Conservation (phyloP, 2,329 filamentous ascomycete species). For the Diaporthe helianthi region DNA sequence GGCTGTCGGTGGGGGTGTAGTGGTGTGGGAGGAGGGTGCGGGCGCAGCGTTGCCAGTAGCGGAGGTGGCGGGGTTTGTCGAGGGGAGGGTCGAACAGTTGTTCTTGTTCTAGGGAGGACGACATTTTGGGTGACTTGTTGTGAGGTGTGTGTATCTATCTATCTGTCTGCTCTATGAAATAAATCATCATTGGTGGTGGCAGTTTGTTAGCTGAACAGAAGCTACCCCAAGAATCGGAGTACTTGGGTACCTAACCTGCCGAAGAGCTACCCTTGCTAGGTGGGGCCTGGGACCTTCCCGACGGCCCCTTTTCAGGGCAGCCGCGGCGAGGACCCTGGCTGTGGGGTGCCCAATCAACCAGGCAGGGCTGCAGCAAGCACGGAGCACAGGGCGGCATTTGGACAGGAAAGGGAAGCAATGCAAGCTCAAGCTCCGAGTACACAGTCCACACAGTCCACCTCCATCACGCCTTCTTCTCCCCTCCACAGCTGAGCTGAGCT, state of each 20-base stretch:
- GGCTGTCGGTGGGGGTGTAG: constrained; percentile 90
- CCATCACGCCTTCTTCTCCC: not conserved
- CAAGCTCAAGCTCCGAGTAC: constrained; percentile 17
- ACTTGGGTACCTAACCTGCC: not conserved
- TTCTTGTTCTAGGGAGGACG: not conserved
- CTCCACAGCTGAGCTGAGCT: not conserved
- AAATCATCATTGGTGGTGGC: too few relatives aligned
- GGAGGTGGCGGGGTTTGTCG: constrained; percentile 74
- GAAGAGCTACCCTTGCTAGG: constrained; percentile 15
- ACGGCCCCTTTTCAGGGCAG: not conserved
- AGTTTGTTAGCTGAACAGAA: not conserved
- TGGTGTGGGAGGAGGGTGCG: constrained; percentile 79
- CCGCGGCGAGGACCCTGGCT: not conserved
- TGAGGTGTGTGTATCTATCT: too few relatives aligned
- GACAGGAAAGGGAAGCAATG: not conserved
- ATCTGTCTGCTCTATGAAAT: too few relatives aligned
- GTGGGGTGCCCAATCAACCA: not conserved
- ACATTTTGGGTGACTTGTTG: not conserved
- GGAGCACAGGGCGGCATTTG: constrained; percentile 22
- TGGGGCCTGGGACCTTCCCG: not conserved
- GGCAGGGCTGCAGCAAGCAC: constrained; percentile 13
- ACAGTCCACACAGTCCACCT: not conserved
- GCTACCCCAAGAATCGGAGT: not conserved
- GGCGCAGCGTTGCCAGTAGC: constrained; percentile 92
- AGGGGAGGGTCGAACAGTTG: constrained; percentile 45